Evolutionary conservation across 2,329 filamentous ascomycete species (phyloP), one percentile per base, ranked within the genome.

Genomic region (Arthrobotrys megalospora): DNA sequence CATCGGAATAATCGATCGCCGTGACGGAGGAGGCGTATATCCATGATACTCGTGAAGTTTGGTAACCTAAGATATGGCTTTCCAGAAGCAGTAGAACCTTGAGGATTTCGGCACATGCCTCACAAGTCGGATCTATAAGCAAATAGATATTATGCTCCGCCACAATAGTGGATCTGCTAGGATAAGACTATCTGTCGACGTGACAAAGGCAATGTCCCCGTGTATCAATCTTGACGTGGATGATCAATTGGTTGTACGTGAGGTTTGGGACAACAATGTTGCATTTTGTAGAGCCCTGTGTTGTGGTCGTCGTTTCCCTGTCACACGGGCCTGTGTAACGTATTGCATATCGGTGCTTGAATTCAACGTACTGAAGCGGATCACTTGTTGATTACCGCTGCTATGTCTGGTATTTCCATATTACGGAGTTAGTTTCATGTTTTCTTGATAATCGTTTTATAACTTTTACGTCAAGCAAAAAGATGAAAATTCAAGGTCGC

Each of bases 281-380:
- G 72, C 16, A 77, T 77, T 77, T 76, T 64, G 10, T 8, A 6
- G 7, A 24, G 2, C 19, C 7, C n/a, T 76, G 71, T 69, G 71
- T 76, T 76, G 71, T 62, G 41, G 11, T 32, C n/a, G 43, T 70
- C 52, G 41, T 36, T 24, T 32, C 4, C 32, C 32, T 32, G 53
- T 52, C 24, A 48, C 50, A 69, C 38, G 3, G 19, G 16, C 28
- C 38, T 67, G 63, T 68, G 62, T 65, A 65, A 65, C 24, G 3
- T 14, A 10, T 52, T 24, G 24, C 8, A 55, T 55, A 5, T 28
- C 5, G 24, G 5, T 28, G 24, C 5, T 28, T 28, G 24, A 28
- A 28, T 28, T 5, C 24, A 28, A 28, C 5, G 24, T 28, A 28
- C 5, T 28, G 24, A 28, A 28, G 24, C 5, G 5, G 24, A 28